These are phyloP conservation scores for Selenicereus undatus DNA, from an alignment of 148 eudicot species.

Conservation along the genomic window DNA sequence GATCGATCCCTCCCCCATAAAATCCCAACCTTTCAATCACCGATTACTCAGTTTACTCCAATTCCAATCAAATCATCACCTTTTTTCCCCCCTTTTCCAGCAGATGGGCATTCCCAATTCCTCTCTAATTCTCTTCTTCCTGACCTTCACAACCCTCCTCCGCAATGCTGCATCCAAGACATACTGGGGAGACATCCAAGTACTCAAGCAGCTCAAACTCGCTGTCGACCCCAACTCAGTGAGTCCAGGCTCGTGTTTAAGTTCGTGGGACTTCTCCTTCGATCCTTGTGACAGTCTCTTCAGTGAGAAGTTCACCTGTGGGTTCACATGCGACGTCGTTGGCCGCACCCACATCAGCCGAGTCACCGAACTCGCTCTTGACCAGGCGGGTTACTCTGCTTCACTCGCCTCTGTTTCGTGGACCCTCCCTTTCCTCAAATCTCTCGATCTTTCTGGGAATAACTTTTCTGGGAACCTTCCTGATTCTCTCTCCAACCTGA, in stretches of 20 bases:
- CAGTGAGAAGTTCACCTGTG: constrained; percentile 63
- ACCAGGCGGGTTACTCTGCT: constrained; percentile 28
- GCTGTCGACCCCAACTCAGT: constrained; percentile 38
- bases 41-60: not conserved
- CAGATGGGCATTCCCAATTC: not conserved
- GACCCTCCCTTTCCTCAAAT: constrained; percentile 21
- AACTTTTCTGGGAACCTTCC: constrained; percentile 64
- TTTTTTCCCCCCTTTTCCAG: not conserved
- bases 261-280: constrained; percentile 70
- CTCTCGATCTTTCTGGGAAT: constrained; percentile 38
- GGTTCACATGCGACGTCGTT: constrained; percentile 53
- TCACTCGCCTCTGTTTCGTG: constrained; percentile 16
- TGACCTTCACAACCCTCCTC: constrained; percentile 14
- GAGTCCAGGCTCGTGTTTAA: constrained; percentile 57
- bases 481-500: constrained; percentile 46
- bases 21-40: not conserved
- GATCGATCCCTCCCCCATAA: not conserved
- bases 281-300: constrained; percentile 79
- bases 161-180: constrained; percentile 35
- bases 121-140: constrained; percentile 1
- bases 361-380: constrained; percentile 31
- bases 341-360: constrained; percentile 2
- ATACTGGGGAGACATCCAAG: constrained; percentile 49
- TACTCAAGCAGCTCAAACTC: constrained; percentile 44
- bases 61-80: not conserved